Conservation (phyloP, 805 yeast genomes). For the Kodamaea jinghongensis region DNA sequence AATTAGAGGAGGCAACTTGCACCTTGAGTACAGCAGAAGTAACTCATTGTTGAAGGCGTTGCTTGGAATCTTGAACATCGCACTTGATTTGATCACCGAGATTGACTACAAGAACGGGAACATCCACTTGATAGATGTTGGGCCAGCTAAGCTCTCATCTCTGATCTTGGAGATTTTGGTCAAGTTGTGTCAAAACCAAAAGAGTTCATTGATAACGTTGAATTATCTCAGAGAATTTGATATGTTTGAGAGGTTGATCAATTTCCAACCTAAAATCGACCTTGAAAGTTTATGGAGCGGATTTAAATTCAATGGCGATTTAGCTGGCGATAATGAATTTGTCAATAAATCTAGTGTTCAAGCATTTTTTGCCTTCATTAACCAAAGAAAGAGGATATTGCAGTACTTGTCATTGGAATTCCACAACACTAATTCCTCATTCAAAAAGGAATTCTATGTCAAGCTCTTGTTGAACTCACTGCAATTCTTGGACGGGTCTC, state of each 20-base stretch:
- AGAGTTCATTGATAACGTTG: conserved; percentile 52
- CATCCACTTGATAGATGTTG: conserved; percentile 40
- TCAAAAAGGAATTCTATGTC: conserved; percentile 53
- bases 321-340: conserved; percentile 30
- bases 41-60: conserved; percentile 58
- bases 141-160: conserved; percentile 58
- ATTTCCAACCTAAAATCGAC: conserved; percentile 54
- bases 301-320: conserved; percentile 43
- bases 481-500: conserved; percentile 55
- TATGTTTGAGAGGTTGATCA: conserved; percentile 51
- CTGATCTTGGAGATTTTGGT: conserved; percentile 59
- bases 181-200: conserved; percentile 55
- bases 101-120: conserved; percentile 33
- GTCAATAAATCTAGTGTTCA: conserved; percentile 39
- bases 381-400: conserved; percentile 57
- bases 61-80: conserved; percentile 46
- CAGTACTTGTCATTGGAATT: conserved; percentile 71
- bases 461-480: conserved; percentile 50
- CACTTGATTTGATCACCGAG: conserved; percentile 42
- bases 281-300: conserved; percentile 53
- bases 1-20: conserved; percentile 40
- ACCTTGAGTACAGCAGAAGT: conserved; percentile 41
- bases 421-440: conserved; percentile 54
- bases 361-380: conserved; percentile 59
- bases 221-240: conserved; percentile 48